Conservation (phyloP, 2,329 filamentous ascomycete genomes). For the Sporothrix brunneoviolacea region DNA sequence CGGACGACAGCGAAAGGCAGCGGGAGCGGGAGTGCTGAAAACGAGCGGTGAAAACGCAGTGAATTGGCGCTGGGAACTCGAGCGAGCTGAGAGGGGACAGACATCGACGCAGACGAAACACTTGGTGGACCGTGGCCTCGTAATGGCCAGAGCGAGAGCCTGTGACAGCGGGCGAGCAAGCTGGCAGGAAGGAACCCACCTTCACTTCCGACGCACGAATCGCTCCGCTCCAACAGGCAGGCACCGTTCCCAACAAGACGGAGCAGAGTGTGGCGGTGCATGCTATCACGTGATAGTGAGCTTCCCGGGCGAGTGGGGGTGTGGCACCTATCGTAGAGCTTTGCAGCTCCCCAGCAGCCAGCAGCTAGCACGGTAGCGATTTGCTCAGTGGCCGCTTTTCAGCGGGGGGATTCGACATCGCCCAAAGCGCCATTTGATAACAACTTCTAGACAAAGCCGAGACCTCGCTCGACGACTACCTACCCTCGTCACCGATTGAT, state of each 20-base stretch:
- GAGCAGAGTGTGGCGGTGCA: not conserved
- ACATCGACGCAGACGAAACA: slow-evolving; percentile 2
- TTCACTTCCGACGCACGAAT: no score
- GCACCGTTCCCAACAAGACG: not conserved
- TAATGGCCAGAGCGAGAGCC: no score
- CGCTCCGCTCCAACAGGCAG: slow-evolving; percentile 2
- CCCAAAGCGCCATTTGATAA: slow-evolving; percentile 15
- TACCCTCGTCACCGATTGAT: not conserved
- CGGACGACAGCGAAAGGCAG: no score
- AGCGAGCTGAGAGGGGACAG: not conserved
- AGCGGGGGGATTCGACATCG: slow-evolving; percentile 10
- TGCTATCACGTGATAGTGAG: no score
- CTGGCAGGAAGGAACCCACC: no score
- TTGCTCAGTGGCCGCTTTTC: slow-evolving; percentile 5
- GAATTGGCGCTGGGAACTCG: not conserved
- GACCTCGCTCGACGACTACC: no score
- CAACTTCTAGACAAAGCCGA: slow-evolving; percentile 8
- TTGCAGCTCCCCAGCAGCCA: not conserved
- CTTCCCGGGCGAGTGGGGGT: no score
- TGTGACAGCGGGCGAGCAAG: not conserved
- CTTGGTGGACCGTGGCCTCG: not conserved
- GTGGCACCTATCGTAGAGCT: no score
- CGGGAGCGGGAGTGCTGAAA: no score
- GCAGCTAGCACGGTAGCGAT: not conserved
- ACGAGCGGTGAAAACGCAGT: no score